These are phyloP conservation scores for Pythium periplocum DNA, from an alignment of 352 stramenopile species.

Conservation along the genomic window DNA sequence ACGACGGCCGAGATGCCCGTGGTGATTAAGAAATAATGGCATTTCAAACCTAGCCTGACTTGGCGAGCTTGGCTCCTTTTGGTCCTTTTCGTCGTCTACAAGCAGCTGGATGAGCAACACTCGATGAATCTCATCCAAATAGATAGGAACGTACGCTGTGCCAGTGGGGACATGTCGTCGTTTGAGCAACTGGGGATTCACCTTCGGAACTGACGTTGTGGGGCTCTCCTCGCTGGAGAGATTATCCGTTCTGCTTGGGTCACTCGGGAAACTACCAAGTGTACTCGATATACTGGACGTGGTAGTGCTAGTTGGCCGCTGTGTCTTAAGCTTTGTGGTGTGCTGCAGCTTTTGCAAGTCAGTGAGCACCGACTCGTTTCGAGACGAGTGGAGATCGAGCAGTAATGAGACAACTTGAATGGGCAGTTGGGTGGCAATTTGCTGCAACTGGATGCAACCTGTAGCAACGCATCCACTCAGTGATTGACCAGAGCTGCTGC, in stretches of 20 bases:
- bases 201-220: neutral
- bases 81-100: constrained; percentile 39
- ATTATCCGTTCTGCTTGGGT: neutral
- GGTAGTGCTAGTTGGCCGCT: too few relatives aligned
- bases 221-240: constrained; percentile 5
- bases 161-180: constrained; percentile 38
- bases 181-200: constrained; percentile 26
- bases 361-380: constrained; percentile 27
- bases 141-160: constrained; percentile 31
- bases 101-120: constrained; percentile 1
- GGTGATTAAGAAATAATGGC: constrained; percentile 15
- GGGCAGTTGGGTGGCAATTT: constrained; percentile 22
- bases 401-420: constrained; percentile 34
- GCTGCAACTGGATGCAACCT: constrained; percentile 33
- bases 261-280: too few relatives aligned
- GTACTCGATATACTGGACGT: too few relatives aligned
- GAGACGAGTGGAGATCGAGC: constrained; percentile 26
- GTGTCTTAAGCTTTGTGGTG: neutral
- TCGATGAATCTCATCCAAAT: neutral
- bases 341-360: constrained; percentile 18
- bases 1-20: constrained; percentile 48
- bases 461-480: neutral
- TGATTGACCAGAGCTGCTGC: neutral
- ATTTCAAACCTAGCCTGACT: constrained; percentile 4
- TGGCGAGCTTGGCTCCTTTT: constrained; percentile 47